Evolutionary conservation across 768 basidiomycete genomes (phyloP).

Genomic region (Podaxis carcinomalis): DNA sequence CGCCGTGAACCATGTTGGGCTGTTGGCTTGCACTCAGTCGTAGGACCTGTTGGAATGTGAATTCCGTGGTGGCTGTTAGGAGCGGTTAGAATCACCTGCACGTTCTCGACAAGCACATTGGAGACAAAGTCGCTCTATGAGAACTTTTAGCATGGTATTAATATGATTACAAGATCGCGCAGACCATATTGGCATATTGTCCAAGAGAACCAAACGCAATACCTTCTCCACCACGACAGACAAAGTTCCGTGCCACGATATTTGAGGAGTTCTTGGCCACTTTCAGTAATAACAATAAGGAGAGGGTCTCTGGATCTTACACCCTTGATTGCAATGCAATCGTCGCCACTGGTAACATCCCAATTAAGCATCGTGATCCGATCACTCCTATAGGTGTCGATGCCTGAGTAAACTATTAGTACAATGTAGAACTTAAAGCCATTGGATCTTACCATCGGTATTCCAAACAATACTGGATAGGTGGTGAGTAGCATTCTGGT

Average conservation of each 20-base stretch:
- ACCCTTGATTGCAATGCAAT: constrained; percentile 62
- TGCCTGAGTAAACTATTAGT: constrained; percentile 27
- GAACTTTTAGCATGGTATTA: background rate
- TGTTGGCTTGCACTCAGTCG: constrained; percentile 45
- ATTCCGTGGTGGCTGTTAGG: background rate
- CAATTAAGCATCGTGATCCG: constrained; percentile 45
- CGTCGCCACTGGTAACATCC: constrained; percentile 62
- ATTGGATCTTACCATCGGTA: constrained; percentile 44
- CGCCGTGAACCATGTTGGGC: constrained; percentile 53
- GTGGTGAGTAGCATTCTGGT: background rate
- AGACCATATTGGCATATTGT: constrained; percentile 49
- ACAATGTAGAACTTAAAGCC: background rate
- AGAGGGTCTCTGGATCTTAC: constrained; percentile 26
- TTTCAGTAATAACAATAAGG: background rate
- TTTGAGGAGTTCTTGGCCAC: constrained; percentile 48
- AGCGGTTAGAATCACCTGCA: constrained; percentile 27
- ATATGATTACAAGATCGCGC: background rate
- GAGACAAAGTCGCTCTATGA: constrained; percentile 48
- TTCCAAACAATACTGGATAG: constrained; percentile 47
- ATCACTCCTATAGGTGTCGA: constrained; percentile 52
- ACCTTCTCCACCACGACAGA: constrained; percentile 56
- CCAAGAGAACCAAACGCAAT: constrained; percentile 59
- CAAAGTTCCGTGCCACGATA: constrained; percentile 41
- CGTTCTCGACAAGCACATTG: constrained; percentile 45
- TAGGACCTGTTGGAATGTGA: constrained; percentile 30